Conservation (phyloP, 371 early-diverging fungal species). For the Phascolomyces articulosus region DNA sequence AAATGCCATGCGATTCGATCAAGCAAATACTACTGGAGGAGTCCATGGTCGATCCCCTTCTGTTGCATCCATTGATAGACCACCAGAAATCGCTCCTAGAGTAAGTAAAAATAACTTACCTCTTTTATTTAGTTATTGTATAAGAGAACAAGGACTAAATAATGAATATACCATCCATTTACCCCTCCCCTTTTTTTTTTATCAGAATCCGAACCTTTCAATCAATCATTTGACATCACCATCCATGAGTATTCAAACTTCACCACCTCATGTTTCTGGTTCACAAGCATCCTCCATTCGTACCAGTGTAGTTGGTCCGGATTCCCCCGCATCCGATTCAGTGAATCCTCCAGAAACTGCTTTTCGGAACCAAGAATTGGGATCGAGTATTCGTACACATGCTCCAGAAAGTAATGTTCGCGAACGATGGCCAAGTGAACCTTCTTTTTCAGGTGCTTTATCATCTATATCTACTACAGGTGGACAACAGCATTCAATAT, state of each 20-base stretch:
- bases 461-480: neutral
- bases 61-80: neutral
- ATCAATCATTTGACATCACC: conserved; percentile 10
- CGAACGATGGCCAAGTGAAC: neutral
- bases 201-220: conserved; percentile 3
- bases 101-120: neutral
- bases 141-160: no score
- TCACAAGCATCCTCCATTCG: neutral
- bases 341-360: neutral
- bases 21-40: neutral
- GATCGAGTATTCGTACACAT: neutral
- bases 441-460: neutral
- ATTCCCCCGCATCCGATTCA: neutral
- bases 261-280: neutral
- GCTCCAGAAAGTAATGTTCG: conserved; percentile 11
- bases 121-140: no score
- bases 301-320: neutral
- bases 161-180: neutral
- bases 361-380: neutral
- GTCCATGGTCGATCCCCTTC: conserved; percentile 9
- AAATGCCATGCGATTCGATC: conserved; percentile 15
- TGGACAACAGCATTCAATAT: neutral
- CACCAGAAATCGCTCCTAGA: neutral
- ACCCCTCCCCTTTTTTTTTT: neutral
- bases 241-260: neutral